Base-by-base conservation (phyloP, 2,329 filamentous ascomycete species). In the Drechslera avenae region DNA sequence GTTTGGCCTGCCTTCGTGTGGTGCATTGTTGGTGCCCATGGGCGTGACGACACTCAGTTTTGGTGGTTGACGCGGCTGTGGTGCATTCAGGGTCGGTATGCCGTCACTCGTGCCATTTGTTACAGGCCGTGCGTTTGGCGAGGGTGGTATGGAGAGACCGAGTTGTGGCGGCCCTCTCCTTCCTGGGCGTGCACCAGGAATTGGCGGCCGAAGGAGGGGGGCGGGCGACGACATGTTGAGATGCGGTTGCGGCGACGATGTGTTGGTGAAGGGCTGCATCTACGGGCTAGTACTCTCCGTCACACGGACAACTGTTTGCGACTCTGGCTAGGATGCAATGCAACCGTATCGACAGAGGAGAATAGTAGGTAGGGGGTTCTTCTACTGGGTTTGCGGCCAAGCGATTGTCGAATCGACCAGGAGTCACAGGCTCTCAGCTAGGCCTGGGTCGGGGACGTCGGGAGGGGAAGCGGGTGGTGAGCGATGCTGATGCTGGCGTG, bases 121-220 rank as follows among this genome's bases (percentile, higher is more conserved):
- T 52, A 96, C 85, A 2, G 92, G 86, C 73, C 92, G 90, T 56
- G 81, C 87, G 75, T 86, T 93, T 40, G 91, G 90, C 30, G 91
- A 96, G 1, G 89, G 86, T 31, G 93, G 93, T 51, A 97, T 97
- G 37, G 92, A 90, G 49, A 97, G 84, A 36, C 91, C 93, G 51
- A 97, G 83, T 64, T 89, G 86, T 21, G 91, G 91, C 45, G 88
- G 81, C 57, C 88, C 82, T 52, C 81, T 78, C 52, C 84, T 86
- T 59, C 81, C 78, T 62, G 80, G 81, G 57, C 73, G 73, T 39
- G 73, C 81, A 58, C 90, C 89, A 32, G 88, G 89, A 49, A 95
- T 86, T 55, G 91, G 90, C 46, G 91, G 89, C 54, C 91, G 88
- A 49, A 96, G 86, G 51, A 95, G 84, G 54, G 90, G 90, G 45